A percentile compares a stretch with the other conserved stretches of the same genome.
These are phyloP conservation scores for Aspergillus phoenicis DNA, from an alignment of 2,329 filamentous ascomycete species.

Conservation along the genomic window DNA sequence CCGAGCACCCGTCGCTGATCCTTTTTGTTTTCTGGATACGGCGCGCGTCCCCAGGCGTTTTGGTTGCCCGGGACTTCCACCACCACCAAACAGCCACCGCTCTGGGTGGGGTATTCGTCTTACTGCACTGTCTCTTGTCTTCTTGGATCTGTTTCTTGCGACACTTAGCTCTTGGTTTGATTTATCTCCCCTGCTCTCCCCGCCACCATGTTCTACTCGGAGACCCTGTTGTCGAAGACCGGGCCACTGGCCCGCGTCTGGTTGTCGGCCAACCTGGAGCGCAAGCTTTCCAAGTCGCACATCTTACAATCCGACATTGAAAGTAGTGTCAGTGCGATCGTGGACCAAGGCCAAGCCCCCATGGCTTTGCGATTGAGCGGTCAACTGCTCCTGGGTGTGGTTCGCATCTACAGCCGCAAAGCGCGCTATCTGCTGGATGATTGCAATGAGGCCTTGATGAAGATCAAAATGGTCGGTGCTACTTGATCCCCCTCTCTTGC, in stretches of 20 bases:
- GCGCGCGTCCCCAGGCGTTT: constrained; percentile 37
- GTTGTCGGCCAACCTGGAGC: constrained; percentile 96
- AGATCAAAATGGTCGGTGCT: constrained; percentile 88
- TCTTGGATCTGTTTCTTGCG: constrained; percentile 27
- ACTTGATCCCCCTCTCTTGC: not conserved
- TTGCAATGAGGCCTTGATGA: constrained; percentile 95
- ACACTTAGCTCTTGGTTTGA: no score
- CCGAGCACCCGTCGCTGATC: constrained; percentile 21
- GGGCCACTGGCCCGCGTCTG: constrained; percentile 96
- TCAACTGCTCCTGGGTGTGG: constrained; percentile 90
- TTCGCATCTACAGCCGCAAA: constrained; percentile 96
- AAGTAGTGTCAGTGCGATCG: constrained; percentile 92
- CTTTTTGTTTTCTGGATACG: constrained; percentile 35
- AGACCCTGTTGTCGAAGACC: constrained; percentile 92
- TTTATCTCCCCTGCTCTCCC: not conserved
- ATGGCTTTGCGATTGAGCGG: constrained; percentile 93
- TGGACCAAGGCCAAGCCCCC: constrained; percentile 87
- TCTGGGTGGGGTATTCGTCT: constrained; percentile 33
- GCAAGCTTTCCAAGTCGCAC: constrained; percentile 96
- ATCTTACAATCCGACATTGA: constrained; percentile 93
- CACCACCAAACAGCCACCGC: constrained; percentile 34
- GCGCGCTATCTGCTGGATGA: constrained; percentile 95
- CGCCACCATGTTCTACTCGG: constrained; percentile 87
- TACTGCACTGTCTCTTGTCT: constrained; percentile 7
- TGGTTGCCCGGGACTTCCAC: constrained; percentile 25